phyloP scores from a whole-genome alignment of 2,329 filamentous ascomycete genomes.

The Chaetomiaceae sp. region DNA sequence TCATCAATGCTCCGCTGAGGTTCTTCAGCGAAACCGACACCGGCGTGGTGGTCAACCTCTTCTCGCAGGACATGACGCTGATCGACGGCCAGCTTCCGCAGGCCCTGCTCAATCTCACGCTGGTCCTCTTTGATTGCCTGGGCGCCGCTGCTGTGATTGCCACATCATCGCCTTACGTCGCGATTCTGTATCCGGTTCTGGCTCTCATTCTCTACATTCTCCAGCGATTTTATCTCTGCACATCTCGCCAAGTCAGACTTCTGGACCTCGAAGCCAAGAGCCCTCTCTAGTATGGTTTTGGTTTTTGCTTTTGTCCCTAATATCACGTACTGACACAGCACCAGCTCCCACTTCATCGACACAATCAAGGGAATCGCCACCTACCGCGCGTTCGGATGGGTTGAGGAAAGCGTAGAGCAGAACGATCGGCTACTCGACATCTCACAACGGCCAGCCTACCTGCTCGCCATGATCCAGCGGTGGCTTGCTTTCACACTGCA shows the following conservation, averaged over 20 bases:
- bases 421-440: constrained; percentile 40
- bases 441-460: constrained; percentile 52
- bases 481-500: constrained; percentile 50
- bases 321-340: too few species aligned
- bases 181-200: constrained; percentile 44
- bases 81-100: constrained; percentile 22
- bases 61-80: constrained; percentile 38
- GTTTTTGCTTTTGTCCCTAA: not conserved
- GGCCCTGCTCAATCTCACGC: not conserved
- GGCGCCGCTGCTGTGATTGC: constrained; percentile 28
- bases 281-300: constrained; percentile 43
- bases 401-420: constrained; percentile 31
- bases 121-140: not conserved
- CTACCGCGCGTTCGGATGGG: constrained; percentile 52
- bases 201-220: constrained; percentile 36
- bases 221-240: constrained; percentile 35
- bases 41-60: constrained; percentile 27
- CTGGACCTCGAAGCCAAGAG: constrained; percentile 57
- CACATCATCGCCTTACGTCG: constrained; percentile 25
- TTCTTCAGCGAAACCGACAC: too few species aligned
- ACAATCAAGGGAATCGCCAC: constrained; percentile 35
- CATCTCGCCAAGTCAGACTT: constrained; percentile 53
- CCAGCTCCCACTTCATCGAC: constrained; percentile 44
- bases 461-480: constrained; percentile 50
- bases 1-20: constrained; percentile 29